These are phyloP conservation scores for Saccharomyces eubayanus DNA, from an alignment of 805 yeast species.

Conservation along the genomic window DNA sequence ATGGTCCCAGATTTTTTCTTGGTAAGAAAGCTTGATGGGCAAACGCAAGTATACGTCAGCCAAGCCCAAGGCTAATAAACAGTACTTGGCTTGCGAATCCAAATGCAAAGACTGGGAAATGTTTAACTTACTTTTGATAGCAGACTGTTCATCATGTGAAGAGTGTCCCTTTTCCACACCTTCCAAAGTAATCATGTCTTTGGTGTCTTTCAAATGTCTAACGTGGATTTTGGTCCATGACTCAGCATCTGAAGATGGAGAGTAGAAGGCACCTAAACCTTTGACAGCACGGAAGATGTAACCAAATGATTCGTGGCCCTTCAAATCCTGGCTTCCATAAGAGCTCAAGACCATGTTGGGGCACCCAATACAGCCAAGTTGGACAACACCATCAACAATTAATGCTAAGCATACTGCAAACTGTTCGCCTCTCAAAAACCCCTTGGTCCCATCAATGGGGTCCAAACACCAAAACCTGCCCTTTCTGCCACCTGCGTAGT, in stretches of 20 bases:
- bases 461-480: slow-evolving; percentile 96
- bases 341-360: slow-evolving; percentile 60
- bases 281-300: slow-evolving; percentile 29
- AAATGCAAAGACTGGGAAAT: slow-evolving; percentile 67
- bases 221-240: slow-evolving; percentile 54
- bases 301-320: slow-evolving; percentile 24
- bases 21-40: slow-evolving; percentile 66
- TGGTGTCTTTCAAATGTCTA: slow-evolving; percentile 15
- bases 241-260: slow-evolving; percentile 21
- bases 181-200: slow-evolving; percentile 40
- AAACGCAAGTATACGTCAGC: slow-evolving; percentile 88
- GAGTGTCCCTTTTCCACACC: slow-evolving; percentile 96
- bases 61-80: slow-evolving; percentile 80
- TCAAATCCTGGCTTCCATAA: slow-evolving; percentile 32
- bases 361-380: slow-evolving; percentile 91
- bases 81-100: slow-evolving; percentile 95
- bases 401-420: slow-evolving; percentile 92
- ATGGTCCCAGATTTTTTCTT: slow-evolving; percentile 98
- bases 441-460: slow-evolving; percentile 97
- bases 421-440: slow-evolving; percentile 91
- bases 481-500: slow-evolving; percentile 63
- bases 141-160: slow-evolving; percentile 75
- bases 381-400: slow-evolving; percentile 75
- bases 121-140: slow-evolving; percentile 55
- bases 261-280: slow-evolving; percentile 31